These are phyloP conservation scores for Puccinia coronata DNA, from an alignment of 1,284 basidiomycete species.

Conservation along the genomic window DNA sequence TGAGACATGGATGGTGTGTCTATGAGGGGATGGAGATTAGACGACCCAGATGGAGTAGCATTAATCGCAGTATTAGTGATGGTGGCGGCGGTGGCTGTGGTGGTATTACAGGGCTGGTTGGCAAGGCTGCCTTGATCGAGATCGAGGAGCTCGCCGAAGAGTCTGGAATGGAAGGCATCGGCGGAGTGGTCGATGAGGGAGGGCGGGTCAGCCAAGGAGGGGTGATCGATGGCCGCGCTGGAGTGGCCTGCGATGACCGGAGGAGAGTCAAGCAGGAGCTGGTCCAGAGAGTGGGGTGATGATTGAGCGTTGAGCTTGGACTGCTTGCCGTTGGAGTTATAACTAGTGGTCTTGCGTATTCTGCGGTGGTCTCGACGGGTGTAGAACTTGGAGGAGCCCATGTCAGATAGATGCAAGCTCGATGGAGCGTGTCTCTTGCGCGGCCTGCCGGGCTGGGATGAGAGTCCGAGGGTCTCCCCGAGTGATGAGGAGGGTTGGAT, in stretches of 20 bases:
- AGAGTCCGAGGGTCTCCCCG: slow-evolving; percentile 22
- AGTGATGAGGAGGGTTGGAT: slow-evolving; percentile 2
- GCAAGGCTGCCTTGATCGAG: neutral
- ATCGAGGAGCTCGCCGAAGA: neutral
- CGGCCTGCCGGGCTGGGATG: neutral
- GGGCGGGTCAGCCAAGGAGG: neutral
- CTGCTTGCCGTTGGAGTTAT: slow-evolving; percentile 18
- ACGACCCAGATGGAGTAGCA: too few relatives aligned
- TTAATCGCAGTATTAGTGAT: too few relatives aligned
- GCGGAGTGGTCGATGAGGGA: neutral
- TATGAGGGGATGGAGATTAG: too few relatives aligned
- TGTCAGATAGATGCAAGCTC: neutral
- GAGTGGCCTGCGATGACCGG: neutral
- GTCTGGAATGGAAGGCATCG: slow-evolving; percentile 7
- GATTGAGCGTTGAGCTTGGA: neutral
- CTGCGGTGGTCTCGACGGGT: slow-evolving; percentile 11
- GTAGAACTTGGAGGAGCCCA: neutral
- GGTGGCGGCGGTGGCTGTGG: too few relatives aligned
- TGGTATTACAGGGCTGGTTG: neutral
- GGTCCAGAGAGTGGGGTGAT: neutral
- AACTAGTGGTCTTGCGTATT: slow-evolving; percentile 2
- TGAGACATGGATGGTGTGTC: too few relatives aligned
- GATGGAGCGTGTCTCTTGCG: slow-evolving; percentile 2
- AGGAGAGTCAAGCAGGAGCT: neutral
- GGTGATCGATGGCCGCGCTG: neutral